These are phyloP conservation scores for Fusarium tanahbumbuense DNA, from an alignment of 2,329 filamentous ascomycete species.

Conservation along the genomic window DNA sequence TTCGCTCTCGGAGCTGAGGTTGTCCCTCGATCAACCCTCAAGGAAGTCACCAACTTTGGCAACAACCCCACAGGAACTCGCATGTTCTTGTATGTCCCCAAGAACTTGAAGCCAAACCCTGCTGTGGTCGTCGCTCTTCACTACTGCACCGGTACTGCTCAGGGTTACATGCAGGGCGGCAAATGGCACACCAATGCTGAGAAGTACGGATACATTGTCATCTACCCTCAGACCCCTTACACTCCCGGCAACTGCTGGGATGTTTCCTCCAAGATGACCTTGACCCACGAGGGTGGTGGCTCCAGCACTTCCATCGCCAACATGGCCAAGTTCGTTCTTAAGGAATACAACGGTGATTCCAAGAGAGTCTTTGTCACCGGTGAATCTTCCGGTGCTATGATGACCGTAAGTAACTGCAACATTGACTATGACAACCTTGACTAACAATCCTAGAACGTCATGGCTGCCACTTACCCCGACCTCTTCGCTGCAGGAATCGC, in stretches of 20 bases:
- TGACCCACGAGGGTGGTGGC: constrained; percentile 15
- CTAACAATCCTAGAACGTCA: constrained; percentile 8
- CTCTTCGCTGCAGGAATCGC: constrained; percentile 15
- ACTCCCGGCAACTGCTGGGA: constrained; percentile 18
- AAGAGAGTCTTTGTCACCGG: constrained; percentile 23
- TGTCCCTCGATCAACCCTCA: constrained; percentile 10
- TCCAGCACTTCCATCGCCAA: constrained; percentile 18
- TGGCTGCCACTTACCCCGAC: constrained; percentile 13
- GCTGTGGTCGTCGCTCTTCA: constrained; percentile 20
- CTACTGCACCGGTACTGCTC: constrained; percentile 4
- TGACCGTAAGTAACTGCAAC: constrained; percentile 1
- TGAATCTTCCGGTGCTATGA: constrained; percentile 25
- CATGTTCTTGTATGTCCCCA: constrained; percentile 20
- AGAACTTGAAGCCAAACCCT: constrained; percentile 18
- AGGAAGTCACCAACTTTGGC: constrained; percentile 6
- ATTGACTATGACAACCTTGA: fast-evolving
- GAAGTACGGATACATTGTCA: constrained; percentile 21
- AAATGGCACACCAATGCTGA: constrained; percentile 23
- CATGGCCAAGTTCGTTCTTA: constrained; percentile 18
- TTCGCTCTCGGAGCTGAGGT: constrained; percentile 2
- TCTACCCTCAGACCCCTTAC: constrained; percentile 23
- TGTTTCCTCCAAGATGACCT: constrained; percentile 18
- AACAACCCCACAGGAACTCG: constrained; percentile 20
- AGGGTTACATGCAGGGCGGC: constrained; percentile 12
- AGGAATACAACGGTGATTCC: constrained; percentile 14